Base-by-base conservation (phyloP, 129 eudicot species). In the Flaveria brownii region DNA sequence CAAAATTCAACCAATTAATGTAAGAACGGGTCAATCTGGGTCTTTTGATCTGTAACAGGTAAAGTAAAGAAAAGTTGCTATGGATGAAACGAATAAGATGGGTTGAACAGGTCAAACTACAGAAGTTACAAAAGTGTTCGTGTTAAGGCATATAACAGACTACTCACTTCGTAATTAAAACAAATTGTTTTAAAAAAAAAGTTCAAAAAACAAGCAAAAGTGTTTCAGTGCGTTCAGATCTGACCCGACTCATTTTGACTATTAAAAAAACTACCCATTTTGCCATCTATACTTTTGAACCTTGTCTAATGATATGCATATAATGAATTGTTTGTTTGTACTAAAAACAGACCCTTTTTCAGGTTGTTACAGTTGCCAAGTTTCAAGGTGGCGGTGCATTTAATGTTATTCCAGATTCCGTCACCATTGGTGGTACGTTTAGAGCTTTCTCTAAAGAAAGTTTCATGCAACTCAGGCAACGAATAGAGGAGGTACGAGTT, bases 361-460 rank as follows among this genome's bases (percentile, higher is more conserved):
- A 92, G 97, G 96, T 92, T 15, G 93, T 92, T 64, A 92, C 96
- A 15, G 77, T 92, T 46, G 91, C 79, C 46, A 89, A 83, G 70
- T 89, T 89, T 73, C 81, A 85, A 46, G 96, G 96, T 17, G 97
- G 96, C 42, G 85, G 80, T 72, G 97, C 96, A 8, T 89, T 87
- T 66, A 92, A 89, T 63, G 92, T 91, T 15, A 92, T 92, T 49
- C 96, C 91, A 5, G 97, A 89, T 79, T 80, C 93, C 1, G 96
- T 87, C 55, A 81, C 88, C 17, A 84, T 91, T 65, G 97, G 93
- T 78, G 96, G 97, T 63, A 92, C 97, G 5, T 89, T 92, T 70
- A 81, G 96, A 23, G 91, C 96, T n/a, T 80, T 85, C 73, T 77
- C 92, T 36, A 85, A 78, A 72, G 84, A 78, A 8, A 78, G 77